Conservation (phyloP, 2,329 filamentous ascomycete species). For the Stenocarpella maydis region DNA sequence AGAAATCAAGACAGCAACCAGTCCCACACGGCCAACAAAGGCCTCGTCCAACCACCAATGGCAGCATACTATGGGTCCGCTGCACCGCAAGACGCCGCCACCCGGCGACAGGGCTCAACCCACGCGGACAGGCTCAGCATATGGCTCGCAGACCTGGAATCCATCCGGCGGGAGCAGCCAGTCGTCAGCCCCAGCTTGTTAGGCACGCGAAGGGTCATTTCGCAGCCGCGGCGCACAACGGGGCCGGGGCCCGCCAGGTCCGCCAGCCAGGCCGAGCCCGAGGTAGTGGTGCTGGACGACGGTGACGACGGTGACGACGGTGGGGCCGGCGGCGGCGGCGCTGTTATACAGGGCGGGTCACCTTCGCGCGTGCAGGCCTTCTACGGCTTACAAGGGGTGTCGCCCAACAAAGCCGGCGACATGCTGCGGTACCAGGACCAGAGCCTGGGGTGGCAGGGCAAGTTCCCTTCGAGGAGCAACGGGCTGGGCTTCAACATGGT, state of each 20-base stretch:
- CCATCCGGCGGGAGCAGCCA: constrained; percentile 5
- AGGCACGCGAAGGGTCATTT: neutral
- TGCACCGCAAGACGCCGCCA: neutral
- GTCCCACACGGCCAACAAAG: neutral
- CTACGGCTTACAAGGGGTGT: constrained; percentile 5
- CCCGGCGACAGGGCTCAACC: neutral
- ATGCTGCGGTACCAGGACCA: constrained; percentile 24
- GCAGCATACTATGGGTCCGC: neutral
- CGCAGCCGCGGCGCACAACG: neutral
- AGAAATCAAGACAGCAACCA: neutral
- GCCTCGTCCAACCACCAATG: neutral
- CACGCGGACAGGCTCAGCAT: neutral
- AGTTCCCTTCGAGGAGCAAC: neutral
- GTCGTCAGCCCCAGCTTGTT: neutral
- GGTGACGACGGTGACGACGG: neutral
- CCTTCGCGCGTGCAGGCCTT: neutral
- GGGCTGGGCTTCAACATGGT: constrained; percentile 35
- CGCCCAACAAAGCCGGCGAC: no score
- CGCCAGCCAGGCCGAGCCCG: neutral
- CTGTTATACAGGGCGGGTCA: neutral
- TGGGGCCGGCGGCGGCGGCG: neutral
- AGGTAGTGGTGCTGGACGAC: neutral
- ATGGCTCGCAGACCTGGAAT: constrained; percentile 13
- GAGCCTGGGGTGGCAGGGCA: neutral
- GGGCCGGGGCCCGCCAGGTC: neutral